These are phyloP conservation scores for Fusarium domesticum DNA, from an alignment of 2,329 filamentous ascomycete species.

Conservation along the genomic window DNA sequence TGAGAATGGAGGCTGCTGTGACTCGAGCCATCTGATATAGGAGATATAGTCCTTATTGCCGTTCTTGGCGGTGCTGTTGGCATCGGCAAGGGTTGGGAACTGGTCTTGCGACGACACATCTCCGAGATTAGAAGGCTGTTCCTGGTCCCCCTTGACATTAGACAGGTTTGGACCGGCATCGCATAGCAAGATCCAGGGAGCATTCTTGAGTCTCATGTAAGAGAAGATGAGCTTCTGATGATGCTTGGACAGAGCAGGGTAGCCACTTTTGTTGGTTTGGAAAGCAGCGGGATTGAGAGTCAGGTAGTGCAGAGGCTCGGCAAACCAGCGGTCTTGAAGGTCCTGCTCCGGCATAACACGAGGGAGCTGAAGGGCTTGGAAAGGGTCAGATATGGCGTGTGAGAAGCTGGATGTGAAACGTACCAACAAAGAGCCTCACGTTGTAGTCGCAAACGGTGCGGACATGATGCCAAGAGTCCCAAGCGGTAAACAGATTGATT, in stretches of 20 bases:
- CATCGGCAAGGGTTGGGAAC: conserved; percentile 71
- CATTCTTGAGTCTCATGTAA: conserved; percentile 63
- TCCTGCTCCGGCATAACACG: conserved; percentile 56
- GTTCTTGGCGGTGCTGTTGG: conserved; percentile 34
- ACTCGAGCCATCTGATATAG: conserved; percentile 82
- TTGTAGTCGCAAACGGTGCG: conserved; percentile 84
- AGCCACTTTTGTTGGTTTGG: conserved; percentile 57
- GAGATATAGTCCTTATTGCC: conserved; percentile 55
- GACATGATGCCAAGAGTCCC: conserved; percentile 93
- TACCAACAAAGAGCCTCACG: conserved; percentile 78
- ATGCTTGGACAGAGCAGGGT: conserved; percentile 57
- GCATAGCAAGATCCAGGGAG: conserved; percentile 62
- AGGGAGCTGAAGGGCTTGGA: conserved; percentile 55
- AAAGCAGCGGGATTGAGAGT: conserved; percentile 54
- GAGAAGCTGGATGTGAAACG: conserved; percentile 34
- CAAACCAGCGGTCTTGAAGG: conserved; percentile 66
- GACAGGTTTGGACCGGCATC: conserved; percentile 54
- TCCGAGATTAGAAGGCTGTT: conserved; percentile 16
- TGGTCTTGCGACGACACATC: conserved; percentile 44
- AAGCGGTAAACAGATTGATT: conserved; percentile 71
- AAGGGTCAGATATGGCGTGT: background rate
- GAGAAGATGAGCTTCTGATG: conserved; percentile 60
- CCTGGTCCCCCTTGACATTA: conserved; percentile 23
- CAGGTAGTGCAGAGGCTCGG: conserved; percentile 63
- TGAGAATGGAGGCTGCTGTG: conserved; percentile 66